Conservation (phyloP, 345 rosid genomes). For the Noccaea caerulescens region DNA sequence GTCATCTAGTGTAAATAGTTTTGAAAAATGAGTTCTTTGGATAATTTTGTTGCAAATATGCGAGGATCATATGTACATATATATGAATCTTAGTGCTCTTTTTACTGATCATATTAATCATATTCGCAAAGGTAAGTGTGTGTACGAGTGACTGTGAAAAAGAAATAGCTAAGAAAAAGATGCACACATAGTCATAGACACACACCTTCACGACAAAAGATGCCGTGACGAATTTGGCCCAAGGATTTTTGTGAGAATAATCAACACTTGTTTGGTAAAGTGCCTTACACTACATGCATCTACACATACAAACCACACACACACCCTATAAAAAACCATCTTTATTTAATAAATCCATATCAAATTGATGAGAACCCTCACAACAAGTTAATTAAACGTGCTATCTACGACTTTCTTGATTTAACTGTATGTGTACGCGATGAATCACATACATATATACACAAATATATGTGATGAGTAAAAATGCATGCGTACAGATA, state of each 20-base stretch:
- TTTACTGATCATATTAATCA: conserved; percentile 25
- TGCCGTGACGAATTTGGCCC: conserved; percentile 42
- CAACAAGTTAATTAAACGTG: neutral
- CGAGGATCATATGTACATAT: conserved; percentile 29
- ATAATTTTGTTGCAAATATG: neutral
- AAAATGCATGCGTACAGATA: conserved; percentile 8
- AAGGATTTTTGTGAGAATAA: conserved; percentile 34
- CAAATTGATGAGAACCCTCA: conserved; percentile 5
- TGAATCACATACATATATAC: neutral
- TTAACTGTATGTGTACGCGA: conserved; percentile 2
- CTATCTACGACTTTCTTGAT: neutral
- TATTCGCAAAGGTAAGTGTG: conserved; percentile 38
- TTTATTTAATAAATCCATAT: conserved; percentile 8
- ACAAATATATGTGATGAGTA: neutral
- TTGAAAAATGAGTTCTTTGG: neutral
- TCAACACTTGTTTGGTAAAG: conserved; percentile 41
- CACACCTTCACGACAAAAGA: conserved; percentile 43
- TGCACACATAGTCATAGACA: conserved; percentile 24
- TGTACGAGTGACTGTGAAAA: conserved; percentile 35
- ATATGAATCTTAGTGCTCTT: conserved; percentile 26
- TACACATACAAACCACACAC: neutral
- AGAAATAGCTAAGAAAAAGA: conserved; percentile 23
- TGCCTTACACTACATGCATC: conserved; percentile 35
- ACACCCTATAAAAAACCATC: neutral
- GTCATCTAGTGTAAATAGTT: conserved; percentile 9